Conservation (phyloP, 352 stramenopile species). For the Globisporangium nodosum region DNA sequence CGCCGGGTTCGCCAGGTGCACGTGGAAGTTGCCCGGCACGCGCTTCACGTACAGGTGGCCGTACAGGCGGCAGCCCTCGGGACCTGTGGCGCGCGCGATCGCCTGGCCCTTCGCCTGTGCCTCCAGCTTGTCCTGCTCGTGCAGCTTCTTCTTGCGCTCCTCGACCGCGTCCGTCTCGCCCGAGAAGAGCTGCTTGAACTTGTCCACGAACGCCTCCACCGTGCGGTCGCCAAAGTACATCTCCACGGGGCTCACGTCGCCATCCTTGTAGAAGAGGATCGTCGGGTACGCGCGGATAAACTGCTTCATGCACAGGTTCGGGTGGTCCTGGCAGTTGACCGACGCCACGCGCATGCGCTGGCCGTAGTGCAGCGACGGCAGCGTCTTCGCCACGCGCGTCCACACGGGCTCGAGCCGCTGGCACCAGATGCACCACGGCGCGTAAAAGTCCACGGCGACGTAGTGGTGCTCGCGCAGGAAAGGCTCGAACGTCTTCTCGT, state of each 20-base stretch:
- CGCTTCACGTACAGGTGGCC: constrained; percentile 84
- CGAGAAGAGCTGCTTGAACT: constrained; percentile 86
- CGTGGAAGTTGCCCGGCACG: constrained; percentile 98
- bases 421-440: constrained; percentile 97
- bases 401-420: constrained; percentile 95
- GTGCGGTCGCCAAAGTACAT: constrained; percentile 95
- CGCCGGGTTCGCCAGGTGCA: constrained; percentile 95
- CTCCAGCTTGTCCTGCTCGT: constrained; percentile 91
- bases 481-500: constrained; percentile 85
- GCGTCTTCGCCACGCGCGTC: constrained; percentile 92
- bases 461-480: constrained; percentile 94
- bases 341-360: constrained; percentile 77
- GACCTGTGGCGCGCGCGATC: constrained; percentile 55
- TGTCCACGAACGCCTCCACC: constrained; percentile 86
- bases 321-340: constrained; percentile 93
- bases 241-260: constrained; percentile 87
- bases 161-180: constrained; percentile 70
- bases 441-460: constrained; percentile 96
- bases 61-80: constrained; percentile 75
- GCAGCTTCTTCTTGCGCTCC: constrained; percentile 89
- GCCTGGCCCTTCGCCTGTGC: constrained; percentile 47
- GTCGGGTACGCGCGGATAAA: constrained; percentile 96
- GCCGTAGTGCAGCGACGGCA: constrained; percentile 79
- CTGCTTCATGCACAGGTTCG: constrained; percentile 92
- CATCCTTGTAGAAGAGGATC: constrained; percentile 95